phyloP scores from a whole-genome alignment of 768 basidiomycete species.

The Agrocybe chaxingu region DNA sequence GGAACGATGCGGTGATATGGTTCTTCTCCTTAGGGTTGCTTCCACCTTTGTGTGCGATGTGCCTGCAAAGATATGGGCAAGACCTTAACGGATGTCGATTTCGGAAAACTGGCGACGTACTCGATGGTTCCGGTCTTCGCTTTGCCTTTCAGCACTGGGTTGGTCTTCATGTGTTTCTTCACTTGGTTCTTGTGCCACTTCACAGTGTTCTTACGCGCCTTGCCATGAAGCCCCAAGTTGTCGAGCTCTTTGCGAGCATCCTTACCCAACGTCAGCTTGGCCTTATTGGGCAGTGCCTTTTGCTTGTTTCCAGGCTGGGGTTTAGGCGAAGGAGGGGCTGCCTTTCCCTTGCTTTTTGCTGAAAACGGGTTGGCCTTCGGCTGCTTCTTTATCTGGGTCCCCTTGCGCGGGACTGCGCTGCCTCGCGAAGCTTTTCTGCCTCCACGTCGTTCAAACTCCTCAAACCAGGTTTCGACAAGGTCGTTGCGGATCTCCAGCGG shows the following conservation, averaged over 20 bases:
- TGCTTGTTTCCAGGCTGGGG: no score
- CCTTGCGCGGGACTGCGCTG: no score
- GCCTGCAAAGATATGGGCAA: not conserved
- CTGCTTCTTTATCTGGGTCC: no score
- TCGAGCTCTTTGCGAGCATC: slow-evolving; percentile 2
- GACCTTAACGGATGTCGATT: not conserved
- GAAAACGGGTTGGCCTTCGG: no score
- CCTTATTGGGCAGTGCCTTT: no score
- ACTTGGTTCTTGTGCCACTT: slow-evolving; percentile 4
- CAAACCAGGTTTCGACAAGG: not conserved
- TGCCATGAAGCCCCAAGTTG: slow-evolving; percentile 2
- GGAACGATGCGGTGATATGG: slow-evolving; percentile 10
- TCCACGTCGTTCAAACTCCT: not conserved
- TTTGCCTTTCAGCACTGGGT: not conserved
- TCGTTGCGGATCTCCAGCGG: not conserved
- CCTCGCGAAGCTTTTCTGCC: not conserved
- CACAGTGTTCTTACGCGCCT: slow-evolving; percentile 1
- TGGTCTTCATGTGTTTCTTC: slow-evolving; percentile 3
- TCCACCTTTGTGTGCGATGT: slow-evolving; percentile 9
- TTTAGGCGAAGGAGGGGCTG: no score
- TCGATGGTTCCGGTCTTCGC: slow-evolving; percentile 1
- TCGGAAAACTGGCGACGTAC: not conserved
- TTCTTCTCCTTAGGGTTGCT: slow-evolving; percentile 7
- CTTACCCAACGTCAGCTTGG: not conserved
- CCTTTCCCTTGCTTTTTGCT: no score